These are phyloP conservation scores for Suillus occidentalis DNA, from an alignment of 768 basidiomycete species.

Conservation along the genomic window DNA sequence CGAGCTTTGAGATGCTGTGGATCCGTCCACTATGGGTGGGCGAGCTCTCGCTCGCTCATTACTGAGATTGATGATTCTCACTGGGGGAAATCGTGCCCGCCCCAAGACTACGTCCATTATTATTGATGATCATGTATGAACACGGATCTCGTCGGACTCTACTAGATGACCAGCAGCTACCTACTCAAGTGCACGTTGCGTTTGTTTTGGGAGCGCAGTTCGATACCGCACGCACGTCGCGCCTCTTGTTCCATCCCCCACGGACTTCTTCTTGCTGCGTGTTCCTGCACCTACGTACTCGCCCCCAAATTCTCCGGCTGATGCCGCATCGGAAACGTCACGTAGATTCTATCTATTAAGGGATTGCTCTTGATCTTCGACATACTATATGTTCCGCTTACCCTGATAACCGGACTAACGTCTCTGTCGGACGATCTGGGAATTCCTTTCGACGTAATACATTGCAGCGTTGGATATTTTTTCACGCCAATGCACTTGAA, in stretches of 20 bases:
- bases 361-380: not conserved
- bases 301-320: not conserved
- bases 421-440: not conserved
- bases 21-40: not conserved
- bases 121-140: not conserved
- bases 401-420: not conserved
- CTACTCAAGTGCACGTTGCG: not conserved
- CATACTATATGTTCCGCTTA: not conserved
- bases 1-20: not conserved
- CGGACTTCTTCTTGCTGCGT: not conserved
- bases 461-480: not conserved
- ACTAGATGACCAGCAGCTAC: not conserved
- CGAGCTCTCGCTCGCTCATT: not conserved
- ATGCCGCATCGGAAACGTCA: not conserved
- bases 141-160: not conserved
- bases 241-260: not conserved
- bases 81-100: not conserved
- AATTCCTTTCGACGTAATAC: not conserved
- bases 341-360: not conserved
- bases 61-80: not conserved
- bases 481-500: not conserved
- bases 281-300: not conserved
- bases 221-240: not conserved
- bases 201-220: not conserved
- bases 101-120: not conserved